A percentile compares a stretch with the other conserved stretches of the same genome.
These are phyloP conservation scores for Rhizodiscina lignyota DNA, from an alignment of 495 filamentous ascomycete species.

Conservation along the genomic window DNA sequence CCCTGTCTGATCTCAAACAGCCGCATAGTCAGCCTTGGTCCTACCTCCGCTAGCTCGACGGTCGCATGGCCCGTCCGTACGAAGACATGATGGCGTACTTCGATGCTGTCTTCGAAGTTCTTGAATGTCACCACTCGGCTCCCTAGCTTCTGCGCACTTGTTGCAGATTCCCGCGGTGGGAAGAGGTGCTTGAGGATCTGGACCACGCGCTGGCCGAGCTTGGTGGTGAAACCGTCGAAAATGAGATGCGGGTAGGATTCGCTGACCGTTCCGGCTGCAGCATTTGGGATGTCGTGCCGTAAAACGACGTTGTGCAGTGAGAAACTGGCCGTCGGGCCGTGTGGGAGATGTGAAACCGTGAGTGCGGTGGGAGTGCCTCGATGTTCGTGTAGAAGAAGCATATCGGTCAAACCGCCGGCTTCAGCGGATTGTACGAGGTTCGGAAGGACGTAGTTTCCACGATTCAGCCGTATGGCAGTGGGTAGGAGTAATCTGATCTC, in stretches of 20 bases:
- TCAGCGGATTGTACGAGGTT: slow-evolving; percentile 71
- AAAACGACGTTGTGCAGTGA: slow-evolving; percentile 90
- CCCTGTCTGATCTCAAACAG: slow-evolving; percentile 86
- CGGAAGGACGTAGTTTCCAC: slow-evolving; percentile 75
- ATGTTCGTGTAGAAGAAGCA: slow-evolving; percentile 85
- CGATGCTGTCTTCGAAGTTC: slow-evolving; percentile 87
- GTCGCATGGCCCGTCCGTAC: slow-evolving; percentile 71
- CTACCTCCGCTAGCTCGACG: slow-evolving; percentile 88
- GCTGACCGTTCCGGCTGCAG: slow-evolving; percentile 73
- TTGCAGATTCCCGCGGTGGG: slow-evolving; percentile 64
- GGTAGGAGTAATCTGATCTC: slow-evolving; percentile 85
- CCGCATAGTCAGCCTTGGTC: slow-evolving; percentile 90
- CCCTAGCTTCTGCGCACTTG: slow-evolving; percentile 51
- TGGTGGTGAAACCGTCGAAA: slow-evolving; percentile 82
- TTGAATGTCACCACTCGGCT: slow-evolving; percentile 86
- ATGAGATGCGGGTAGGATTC: slow-evolving; percentile 91
- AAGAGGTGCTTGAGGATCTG: slow-evolving; percentile 92
- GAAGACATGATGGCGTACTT: slow-evolving; percentile 70
- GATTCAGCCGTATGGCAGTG: slow-evolving; percentile 77
- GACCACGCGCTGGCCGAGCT: slow-evolving; percentile 67
- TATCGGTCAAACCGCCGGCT: slow-evolving; percentile 60
- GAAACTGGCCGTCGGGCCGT: slow-evolving; percentile 83
- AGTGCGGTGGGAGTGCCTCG: slow-evolving; percentile 82
- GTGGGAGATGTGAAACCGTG: slow-evolving; percentile 80
- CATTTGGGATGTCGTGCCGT: slow-evolving; percentile 80